phyloP scores from a whole-genome alignment of 768 basidiomycete genomes.

The Mycena belliarum region DNA sequence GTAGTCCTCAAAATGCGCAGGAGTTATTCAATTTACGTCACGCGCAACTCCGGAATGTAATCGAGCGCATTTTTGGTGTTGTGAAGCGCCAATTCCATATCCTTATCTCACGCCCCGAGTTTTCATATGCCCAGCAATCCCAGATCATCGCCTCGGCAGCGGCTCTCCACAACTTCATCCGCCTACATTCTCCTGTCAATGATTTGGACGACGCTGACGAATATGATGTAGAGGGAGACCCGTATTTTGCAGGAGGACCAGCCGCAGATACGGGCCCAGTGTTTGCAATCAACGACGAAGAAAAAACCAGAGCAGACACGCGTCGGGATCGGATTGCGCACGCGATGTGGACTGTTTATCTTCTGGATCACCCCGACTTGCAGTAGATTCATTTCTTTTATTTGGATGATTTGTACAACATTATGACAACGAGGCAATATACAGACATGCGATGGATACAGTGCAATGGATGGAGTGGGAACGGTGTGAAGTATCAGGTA shows the following conservation, averaged over 20 bases:
- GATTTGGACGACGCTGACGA: slow-evolving; percentile 2
- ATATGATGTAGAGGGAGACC: slow-evolving; percentile 11
- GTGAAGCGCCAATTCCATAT: slow-evolving; percentile 6
- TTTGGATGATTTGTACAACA: not conserved
- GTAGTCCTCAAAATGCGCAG: not conserved
- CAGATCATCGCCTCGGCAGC: slow-evolving; percentile 19
- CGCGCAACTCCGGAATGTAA: slow-evolving; percentile 10
- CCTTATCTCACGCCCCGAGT: slow-evolving; percentile 12
- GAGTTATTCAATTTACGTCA: slow-evolving; percentile 14
- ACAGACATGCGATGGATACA: too few species aligned
- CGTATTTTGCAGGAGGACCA: not conserved
- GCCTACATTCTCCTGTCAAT: slow-evolving; percentile 18
- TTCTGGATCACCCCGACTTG: slow-evolving; percentile 7
- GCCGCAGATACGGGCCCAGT: not conserved
- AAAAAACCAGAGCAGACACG: slow-evolving; percentile 4
- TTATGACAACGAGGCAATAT: not conserved
- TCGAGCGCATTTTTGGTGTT: slow-evolving; percentile 11
- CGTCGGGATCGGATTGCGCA: slow-evolving; percentile 4
- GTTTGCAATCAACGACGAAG: not conserved
- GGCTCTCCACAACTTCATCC: slow-evolving; percentile 28
- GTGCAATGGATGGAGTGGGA: too few species aligned
- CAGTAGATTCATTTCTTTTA: not conserved
- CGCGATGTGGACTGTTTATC: slow-evolving; percentile 3
- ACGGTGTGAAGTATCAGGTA: too few species aligned
- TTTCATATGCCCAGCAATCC: slow-evolving; percentile 19